A percentile compares a stretch with the other conserved stretches of the same genome.
These are phyloP conservation scores for Coemansia sp. DNA, from an alignment of 192 early-diverging fungal species.

Conservation along the genomic window DNA sequence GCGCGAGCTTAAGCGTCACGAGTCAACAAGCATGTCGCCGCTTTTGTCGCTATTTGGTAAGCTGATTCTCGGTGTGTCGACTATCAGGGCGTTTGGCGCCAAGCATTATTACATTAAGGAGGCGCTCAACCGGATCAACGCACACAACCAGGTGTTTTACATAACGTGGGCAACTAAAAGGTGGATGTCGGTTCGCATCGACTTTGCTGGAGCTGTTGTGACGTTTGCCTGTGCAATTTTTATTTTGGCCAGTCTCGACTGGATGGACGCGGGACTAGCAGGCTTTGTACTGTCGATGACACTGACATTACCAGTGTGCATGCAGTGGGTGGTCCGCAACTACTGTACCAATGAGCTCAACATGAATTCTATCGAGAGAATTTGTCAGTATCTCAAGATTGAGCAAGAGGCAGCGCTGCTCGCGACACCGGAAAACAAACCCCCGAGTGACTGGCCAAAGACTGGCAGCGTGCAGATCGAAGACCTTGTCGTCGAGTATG, in stretches of 20 bases:
- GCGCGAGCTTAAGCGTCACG: constrained; percentile 88
- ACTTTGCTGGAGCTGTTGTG: constrained; percentile 74
- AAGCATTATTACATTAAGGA: constrained; percentile 74
- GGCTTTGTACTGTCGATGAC: constrained; percentile 86
- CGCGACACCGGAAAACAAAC: constrained; percentile 44
- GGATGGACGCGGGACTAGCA: constrained; percentile 82
- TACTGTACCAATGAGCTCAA: constrained; percentile 84
- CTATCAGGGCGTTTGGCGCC: constrained; percentile 86
- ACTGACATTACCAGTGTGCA: constrained; percentile 75
- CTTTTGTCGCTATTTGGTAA: constrained; percentile 84
- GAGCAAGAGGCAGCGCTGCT: constrained; percentile 70
- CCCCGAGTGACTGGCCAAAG: constrained; percentile 66
- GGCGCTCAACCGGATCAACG: constrained; percentile 65
- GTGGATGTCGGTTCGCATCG: constrained; percentile 83
- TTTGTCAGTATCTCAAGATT: constrained; percentile 78
- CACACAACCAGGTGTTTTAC: constrained; percentile 84
- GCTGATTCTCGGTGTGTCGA: constrained; percentile 72
- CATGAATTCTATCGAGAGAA: constrained; percentile 86
- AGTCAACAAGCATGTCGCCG: constrained; percentile 73
- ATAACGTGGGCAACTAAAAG: constrained; percentile 89
- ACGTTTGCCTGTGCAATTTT: constrained; percentile 69
- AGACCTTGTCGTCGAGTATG: constrained; percentile 74
- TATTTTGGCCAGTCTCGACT: constrained; percentile 59
- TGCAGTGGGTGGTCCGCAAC: constrained; percentile 81
- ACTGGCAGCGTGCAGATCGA: constrained; percentile 70